These are phyloP conservation scores for Paraurostyla sp. DNA, from an alignment of 73 alveolate species.

Conservation along the genomic window DNA sequence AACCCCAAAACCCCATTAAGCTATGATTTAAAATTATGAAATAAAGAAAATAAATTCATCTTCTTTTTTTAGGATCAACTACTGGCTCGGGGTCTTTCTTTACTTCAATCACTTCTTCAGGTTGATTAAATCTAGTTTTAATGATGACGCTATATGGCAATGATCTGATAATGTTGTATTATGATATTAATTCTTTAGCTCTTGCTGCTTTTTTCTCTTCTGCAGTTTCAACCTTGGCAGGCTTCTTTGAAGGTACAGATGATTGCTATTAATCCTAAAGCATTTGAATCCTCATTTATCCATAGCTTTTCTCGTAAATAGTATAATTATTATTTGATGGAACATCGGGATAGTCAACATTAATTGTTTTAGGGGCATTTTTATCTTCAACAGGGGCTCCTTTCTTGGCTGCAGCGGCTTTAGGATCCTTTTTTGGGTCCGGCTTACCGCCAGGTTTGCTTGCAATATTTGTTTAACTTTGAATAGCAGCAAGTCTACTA, in stretches of 20 bases:
- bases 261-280: slow-evolving; percentile 9
- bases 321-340: background rate
- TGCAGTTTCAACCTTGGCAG: slow-evolving; percentile 26
- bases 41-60: slow-evolving; percentile 17
- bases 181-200: slow-evolving; percentile 33
- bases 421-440: slow-evolving; percentile 66
- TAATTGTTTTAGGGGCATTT: slow-evolving; percentile 53
- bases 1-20: slow-evolving; percentile 25
- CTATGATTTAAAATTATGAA: background rate
- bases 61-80: slow-evolving; percentile 62
- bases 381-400: slow-evolving; percentile 59
- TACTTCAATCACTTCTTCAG: slow-evolving; percentile 63
- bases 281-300: slow-evolving; percentile 15
- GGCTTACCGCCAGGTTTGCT: slow-evolving; percentile 48
- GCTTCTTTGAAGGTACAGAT: slow-evolving; percentile 1
- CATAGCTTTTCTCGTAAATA: slow-evolving; percentile 38
- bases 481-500: background rate
- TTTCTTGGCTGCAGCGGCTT: slow-evolving; percentile 55
- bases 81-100: slow-evolving; percentile 58
- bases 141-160: background rate
- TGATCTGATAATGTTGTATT: slow-evolving; percentile 32
- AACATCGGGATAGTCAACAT: slow-evolving; percentile 50
- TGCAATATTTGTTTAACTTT: slow-evolving; percentile 5
- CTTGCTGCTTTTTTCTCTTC: slow-evolving; percentile 59
- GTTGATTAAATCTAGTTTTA: slow-evolving; percentile 43